Evolutionary conservation across 106 monocot genomes (phyloP).

Genomic region (Phalaenopsis aphrodite): DNA sequence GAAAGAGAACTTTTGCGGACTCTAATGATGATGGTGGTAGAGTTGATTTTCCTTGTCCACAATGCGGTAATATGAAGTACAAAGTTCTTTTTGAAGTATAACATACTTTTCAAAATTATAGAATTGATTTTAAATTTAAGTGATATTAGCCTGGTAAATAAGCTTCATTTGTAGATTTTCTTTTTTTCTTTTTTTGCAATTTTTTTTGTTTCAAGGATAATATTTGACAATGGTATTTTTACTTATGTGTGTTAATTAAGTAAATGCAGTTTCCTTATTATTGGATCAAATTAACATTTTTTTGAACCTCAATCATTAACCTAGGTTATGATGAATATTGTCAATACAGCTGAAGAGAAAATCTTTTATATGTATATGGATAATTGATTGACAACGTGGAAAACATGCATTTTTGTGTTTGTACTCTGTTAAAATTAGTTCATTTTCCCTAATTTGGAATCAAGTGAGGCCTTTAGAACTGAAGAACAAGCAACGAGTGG

Average conservation of each 20-base stretch:
- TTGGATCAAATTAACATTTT: not conserved
- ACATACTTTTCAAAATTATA: not conserved
- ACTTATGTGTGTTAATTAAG: not conserved
- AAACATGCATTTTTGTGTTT: not conserved
- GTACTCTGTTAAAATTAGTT: not conserved
- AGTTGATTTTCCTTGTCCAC: constrained; percentile 51
- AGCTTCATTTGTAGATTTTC: not conserved
- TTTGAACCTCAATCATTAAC: not conserved
- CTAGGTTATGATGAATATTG: not conserved
- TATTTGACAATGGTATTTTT: not conserved
- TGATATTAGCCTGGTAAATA: not conserved
- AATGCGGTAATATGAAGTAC: constrained; percentile 61
- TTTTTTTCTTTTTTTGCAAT: not conserved
- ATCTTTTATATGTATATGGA: not conserved
- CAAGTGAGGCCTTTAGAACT: not conserved
- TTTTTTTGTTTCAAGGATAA: not conserved
- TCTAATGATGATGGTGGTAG: constrained; percentile 32
- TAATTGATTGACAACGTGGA: not conserved
- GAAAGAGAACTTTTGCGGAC: constrained; percentile 41
- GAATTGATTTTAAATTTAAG: not conserved
- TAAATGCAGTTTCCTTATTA: not conserved
- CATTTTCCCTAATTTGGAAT: not conserved
- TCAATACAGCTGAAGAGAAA: not conserved
- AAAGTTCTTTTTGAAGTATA: not conserved
- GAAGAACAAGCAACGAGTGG: not conserved